Conservation (phyloP, 1,284 basidiomycete species). For the Tilletia caries region DNA sequence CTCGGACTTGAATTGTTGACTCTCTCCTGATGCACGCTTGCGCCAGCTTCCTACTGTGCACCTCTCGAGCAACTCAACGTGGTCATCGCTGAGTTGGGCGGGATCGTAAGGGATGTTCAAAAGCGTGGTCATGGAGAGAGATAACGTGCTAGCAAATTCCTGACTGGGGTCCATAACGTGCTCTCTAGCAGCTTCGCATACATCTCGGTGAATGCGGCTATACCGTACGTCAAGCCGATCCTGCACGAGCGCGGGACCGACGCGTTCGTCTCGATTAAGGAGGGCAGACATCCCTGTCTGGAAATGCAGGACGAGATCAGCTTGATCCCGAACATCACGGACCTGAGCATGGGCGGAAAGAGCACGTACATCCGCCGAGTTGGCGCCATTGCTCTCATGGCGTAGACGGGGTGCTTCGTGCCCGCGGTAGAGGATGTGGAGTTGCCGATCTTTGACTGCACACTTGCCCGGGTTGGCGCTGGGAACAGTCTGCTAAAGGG, state of each 20-base stretch:
- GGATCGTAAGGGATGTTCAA: constrained; percentile 61
- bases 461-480: constrained; percentile 91
- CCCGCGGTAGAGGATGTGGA: constrained; percentile 66
- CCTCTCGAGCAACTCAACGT: constrained; percentile 85
- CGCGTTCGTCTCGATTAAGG: constrained; percentile 29
- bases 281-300: constrained; percentile 80
- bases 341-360: constrained; percentile 46
- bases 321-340: constrained; percentile 92
- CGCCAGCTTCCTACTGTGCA: constrained; percentile 65
- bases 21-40: too few species aligned
- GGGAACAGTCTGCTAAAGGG: constrained; percentile 97
- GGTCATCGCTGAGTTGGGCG: constrained; percentile 84
- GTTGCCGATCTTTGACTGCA: constrained; percentile 91
- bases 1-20: too few species aligned
- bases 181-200: constrained; percentile 71
- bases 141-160: too few species aligned
- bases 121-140: neutral
- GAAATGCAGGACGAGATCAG: constrained; percentile 92
- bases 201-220: constrained; percentile 79
- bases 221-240: constrained; percentile 79
- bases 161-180: neutral
- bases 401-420: constrained; percentile 90
- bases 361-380: constrained; percentile 60
- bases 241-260: constrained; percentile 34
- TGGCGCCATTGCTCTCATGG: constrained; percentile 91